phyloP scores from a whole-genome alignment of 202 grass and related monocot species.

The Bolboschoenoplectus hybrid region DNA sequence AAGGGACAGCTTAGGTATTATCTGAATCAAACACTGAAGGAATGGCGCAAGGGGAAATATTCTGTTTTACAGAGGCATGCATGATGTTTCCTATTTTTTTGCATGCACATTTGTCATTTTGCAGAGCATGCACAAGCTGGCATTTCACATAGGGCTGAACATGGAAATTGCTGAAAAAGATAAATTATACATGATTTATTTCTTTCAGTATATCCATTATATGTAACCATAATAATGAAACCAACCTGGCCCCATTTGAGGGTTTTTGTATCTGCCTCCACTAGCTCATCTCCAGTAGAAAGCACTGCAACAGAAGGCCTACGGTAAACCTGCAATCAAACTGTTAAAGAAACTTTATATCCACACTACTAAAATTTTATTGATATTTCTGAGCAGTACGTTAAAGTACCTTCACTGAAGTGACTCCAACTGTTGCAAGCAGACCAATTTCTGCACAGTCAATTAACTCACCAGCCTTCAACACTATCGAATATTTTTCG shows the following conservation, averaged over 20 bases:
- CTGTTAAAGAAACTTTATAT: constrained; percentile 21
- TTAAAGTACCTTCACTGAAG: constrained; percentile 64
- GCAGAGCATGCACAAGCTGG: neutral
- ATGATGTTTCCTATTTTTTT: neutral
- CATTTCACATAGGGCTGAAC: neutral
- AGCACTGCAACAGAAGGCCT: constrained; percentile 71
- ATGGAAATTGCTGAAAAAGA: constrained; percentile 7
- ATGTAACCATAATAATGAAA: constrained; percentile 8
- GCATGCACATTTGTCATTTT: neutral
- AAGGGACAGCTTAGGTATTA: neutral
- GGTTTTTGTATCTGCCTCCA: constrained; percentile 62
- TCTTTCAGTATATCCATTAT: neutral
- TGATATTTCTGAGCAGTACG: neutral
- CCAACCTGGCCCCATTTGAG: constrained; percentile 87
- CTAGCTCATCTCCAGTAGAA: constrained; percentile 94
- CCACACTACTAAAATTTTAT: neutral
- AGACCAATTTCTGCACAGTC: constrained; percentile 85
- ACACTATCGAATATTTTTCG: constrained; percentile 69
- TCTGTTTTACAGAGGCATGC: neutral
- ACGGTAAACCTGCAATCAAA: constrained; percentile 63
- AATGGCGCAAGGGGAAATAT: neutral
- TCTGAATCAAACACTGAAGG: neutral
- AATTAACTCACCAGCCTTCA: constrained; percentile 69
- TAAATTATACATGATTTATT: constrained; percentile 20
- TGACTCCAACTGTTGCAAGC: constrained; percentile 76